Conservation (phyloP, 2,329 filamentous ascomycete species). For the Clarireedia sp. region DNA sequence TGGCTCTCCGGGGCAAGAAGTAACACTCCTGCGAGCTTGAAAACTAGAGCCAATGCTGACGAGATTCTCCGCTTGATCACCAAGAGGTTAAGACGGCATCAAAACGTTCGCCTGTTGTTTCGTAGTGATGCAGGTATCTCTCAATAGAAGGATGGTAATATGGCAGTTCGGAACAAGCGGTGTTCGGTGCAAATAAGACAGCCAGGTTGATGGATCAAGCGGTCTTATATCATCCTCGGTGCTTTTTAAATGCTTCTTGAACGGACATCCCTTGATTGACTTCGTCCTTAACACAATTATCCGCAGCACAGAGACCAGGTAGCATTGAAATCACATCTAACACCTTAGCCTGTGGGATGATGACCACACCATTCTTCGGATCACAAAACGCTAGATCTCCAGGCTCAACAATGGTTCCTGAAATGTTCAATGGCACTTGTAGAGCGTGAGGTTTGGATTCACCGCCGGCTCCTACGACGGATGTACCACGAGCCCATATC, state of each 20-base stretch:
- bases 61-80: no score
- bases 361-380: conserved; percentile 59
- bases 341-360: conserved; percentile 55
- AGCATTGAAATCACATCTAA: conserved; percentile 50
- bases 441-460: conserved; percentile 49
- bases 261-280: conserved; percentile 56
- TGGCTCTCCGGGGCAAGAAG: no score
- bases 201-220: no score
- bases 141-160: no score
- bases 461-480: conserved; percentile 49
- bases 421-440: conserved; percentile 37
- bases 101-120: no score
- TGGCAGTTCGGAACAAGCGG: no score
- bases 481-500: conserved; percentile 50
- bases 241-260: conserved; percentile 54
- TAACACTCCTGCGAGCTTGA: no score
- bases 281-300: conserved; percentile 55
- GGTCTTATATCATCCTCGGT: conserved; percentile 14
- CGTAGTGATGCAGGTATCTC: no score
- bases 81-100: no score
- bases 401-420: conserved; percentile 36
- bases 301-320: conserved; percentile 34
- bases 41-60: no score
- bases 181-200: no score
- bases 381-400: conserved; percentile 67